phyloP scores from a whole-genome alignment of 208 protist species.

The Leishmania martiniquensis region DNA sequence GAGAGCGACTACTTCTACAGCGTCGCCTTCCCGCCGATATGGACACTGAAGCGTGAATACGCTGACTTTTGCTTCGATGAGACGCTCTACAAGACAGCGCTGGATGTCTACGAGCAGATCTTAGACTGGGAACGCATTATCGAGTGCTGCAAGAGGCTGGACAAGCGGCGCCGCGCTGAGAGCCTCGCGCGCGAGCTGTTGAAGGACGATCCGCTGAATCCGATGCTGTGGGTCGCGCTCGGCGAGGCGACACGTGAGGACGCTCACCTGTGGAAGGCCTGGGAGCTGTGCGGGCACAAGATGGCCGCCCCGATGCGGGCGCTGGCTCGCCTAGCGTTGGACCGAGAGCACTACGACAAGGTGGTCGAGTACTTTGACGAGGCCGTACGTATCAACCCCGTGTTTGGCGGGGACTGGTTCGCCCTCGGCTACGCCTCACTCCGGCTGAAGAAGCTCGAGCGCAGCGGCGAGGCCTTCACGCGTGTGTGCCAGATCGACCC shows the following conservation, averaged over 20 bases:
- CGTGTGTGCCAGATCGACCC: conserved; percentile 91
- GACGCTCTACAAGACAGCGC: conserved; percentile 83
- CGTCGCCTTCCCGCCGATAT: conserved; percentile 82
- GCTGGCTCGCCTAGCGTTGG: conserved; percentile 80
- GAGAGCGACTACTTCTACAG: conserved; percentile 82
- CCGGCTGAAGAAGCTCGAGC: conserved; percentile 64
- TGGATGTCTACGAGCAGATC: conserved; percentile 88
- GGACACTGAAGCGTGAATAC: conserved; percentile 84
- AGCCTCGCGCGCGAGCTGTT: conserved; percentile 85
- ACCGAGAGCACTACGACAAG: conserved; percentile 86
- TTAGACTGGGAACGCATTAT: conserved; percentile 92
- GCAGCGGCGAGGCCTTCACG: conserved; percentile 88
- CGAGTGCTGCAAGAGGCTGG: conserved; percentile 88
- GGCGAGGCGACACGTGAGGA: conserved; percentile 90
- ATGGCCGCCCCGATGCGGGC: conserved; percentile 90
- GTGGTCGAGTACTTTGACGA: conserved; percentile 92
- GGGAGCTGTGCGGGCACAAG: conserved; percentile 84
- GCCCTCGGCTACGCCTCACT: conserved; percentile 86
- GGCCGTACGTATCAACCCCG: conserved; percentile 83
- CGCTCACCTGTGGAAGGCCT: conserved; percentile 87
- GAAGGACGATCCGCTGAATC: conserved; percentile 81
- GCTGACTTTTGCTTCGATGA: conserved; percentile 87
- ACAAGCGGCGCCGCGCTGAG: conserved; percentile 87
- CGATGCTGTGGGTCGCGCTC: conserved; percentile 89
- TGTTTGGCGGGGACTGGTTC: conserved; percentile 94